phyloP scores from a whole-genome alignment of 2,329 filamentous ascomycete species.

The Fusarium pseudograminearum region DNA sequence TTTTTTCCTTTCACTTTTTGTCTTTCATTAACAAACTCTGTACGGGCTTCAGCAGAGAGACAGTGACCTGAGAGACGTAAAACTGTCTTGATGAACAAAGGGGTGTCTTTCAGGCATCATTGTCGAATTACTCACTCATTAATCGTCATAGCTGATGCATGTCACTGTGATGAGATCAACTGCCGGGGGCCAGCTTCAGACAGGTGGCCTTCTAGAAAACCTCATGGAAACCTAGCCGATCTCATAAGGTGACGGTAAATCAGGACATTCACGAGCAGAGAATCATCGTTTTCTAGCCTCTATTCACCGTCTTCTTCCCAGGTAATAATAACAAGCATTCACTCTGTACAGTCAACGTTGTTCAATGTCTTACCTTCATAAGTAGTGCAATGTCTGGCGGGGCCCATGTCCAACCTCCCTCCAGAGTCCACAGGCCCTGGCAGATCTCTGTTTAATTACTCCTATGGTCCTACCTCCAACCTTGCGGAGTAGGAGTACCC shows the following conservation, averaged over 20 bases:
- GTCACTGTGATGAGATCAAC: background rate
- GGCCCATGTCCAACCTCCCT: conserved; percentile 10
- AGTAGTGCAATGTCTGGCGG: conserved; percentile 4
- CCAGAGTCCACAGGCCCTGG: conserved; percentile 1
- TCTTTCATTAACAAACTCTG: background rate
- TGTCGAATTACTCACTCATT: background rate
- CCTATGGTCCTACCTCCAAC: background rate
- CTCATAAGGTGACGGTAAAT: background rate
- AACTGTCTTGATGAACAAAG: too few relatives aligned
- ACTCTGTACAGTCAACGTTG: background rate
- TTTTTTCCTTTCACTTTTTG: background rate
- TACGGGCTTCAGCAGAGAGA: background rate
- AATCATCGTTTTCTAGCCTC: background rate
- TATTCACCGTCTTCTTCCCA: background rate
- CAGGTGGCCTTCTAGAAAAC: background rate
- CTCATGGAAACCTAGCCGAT: background rate
- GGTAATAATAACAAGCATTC: background rate
- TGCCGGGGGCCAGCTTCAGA: background rate
- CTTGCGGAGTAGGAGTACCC: background rate
- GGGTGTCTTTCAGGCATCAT: too few relatives aligned
- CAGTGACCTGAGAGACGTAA: too few relatives aligned
- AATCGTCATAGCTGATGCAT: background rate
- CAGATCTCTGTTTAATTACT: conserved; percentile 20
- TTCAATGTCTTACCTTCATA: background rate
- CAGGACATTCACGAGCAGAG: background rate